Percentiles rank a stretch among this genome's conserved stretches.
Evolutionary conservation across 345 rosid species (phyloP).

Genomic region (Anacardium occidentale): DNA sequence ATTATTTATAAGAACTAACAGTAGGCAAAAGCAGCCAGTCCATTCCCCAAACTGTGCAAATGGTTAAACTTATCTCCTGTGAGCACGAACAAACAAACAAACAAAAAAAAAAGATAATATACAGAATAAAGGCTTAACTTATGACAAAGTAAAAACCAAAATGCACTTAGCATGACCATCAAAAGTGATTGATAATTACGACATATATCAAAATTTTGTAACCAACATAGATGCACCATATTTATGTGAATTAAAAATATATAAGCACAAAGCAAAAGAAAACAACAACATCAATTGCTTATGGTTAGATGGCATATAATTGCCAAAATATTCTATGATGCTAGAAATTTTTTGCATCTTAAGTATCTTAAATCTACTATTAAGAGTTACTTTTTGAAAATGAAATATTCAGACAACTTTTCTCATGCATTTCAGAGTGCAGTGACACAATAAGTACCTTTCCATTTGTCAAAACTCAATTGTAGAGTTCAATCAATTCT

Average conservation of each 20-base stretch:
- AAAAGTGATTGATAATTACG: too few relatives aligned
- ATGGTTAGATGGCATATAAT: not conserved
- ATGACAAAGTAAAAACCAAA: not conserved
- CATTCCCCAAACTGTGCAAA: conserved; percentile 58
- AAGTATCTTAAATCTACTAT: not conserved
- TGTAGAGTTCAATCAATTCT: not conserved
- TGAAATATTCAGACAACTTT: too few relatives aligned
- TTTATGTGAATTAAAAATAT: not conserved
- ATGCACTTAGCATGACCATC: not conserved
- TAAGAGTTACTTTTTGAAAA: too few relatives aligned
- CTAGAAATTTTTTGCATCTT: not conserved
- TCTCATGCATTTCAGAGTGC: too few relatives aligned
- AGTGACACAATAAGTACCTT: not conserved
- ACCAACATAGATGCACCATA: not conserved
- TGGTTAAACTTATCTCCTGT: conserved; percentile 20
- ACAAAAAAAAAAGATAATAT: not conserved
- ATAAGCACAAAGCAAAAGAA: too few relatives aligned
- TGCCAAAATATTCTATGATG: not conserved
- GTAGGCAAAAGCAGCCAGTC: conserved; percentile 67
- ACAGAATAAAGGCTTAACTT: not conserved
- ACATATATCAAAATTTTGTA: too few relatives aligned
- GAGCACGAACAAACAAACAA: conserved; percentile 8
- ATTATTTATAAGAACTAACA: conserved; percentile 62
- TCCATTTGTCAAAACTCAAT: conserved; percentile 9
- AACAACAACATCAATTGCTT: not conserved